These are phyloP conservation scores for Lodderomyces oxycetoniae DNA, from an alignment of 1,139 yeast genomes.

Conservation along the genomic window DNA sequence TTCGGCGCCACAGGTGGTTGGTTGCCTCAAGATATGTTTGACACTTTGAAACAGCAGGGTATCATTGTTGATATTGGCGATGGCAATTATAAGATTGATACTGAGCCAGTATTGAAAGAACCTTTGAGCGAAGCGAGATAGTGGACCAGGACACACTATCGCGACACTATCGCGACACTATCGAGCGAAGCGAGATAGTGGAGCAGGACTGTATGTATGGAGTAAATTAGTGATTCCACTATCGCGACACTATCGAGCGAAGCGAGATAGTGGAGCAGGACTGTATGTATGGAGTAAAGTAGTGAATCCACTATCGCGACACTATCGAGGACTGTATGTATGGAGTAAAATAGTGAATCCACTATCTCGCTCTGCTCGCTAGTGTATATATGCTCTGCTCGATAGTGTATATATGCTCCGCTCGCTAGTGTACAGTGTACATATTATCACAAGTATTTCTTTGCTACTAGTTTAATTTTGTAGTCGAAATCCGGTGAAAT, in stretches of 20 bases:
- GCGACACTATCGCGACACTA: no score
- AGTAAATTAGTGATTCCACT: no score
- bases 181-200: no score
- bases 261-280: no score
- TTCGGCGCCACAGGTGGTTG: constrained; percentile 91
- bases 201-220: no score
- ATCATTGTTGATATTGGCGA: constrained; percentile 41
- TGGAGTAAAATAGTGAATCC: no score
- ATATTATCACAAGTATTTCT: constrained; percentile 57
- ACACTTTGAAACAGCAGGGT: constrained; percentile 61
- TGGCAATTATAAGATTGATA: constrained; percentile 36
- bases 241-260: no score
- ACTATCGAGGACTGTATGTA: no score
- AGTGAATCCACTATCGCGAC: no score
- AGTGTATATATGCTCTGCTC: no score
- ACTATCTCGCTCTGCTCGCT: no score
- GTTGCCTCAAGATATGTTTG: constrained; percentile 92
- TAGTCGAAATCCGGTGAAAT: constrained; percentile 71
- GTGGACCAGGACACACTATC: background rate
- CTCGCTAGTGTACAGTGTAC: background rate
- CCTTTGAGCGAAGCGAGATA: constrained; percentile 10
- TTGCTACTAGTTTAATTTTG: constrained; percentile 66
- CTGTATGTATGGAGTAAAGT: no score
- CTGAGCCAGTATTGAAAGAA: constrained; percentile 35
- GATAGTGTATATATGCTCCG: background rate